Conservation (phyloP, 176 grass and related monocot genomes). For the Ensete glaucum region DNA sequence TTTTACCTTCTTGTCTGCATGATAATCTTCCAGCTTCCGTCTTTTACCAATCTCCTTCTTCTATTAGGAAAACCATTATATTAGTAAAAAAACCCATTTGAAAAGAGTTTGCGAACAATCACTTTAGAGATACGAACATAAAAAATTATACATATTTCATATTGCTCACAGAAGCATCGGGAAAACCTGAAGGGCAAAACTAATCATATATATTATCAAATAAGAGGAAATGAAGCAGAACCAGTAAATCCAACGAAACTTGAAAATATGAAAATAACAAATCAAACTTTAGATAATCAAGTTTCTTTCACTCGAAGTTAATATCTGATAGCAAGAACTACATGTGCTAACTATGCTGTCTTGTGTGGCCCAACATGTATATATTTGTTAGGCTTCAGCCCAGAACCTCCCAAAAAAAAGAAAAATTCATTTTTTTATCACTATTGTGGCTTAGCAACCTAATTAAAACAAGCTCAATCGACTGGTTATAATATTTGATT, state of each 20-base stretch:
- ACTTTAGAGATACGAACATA: no score
- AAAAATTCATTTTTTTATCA: no score
- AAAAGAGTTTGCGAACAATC: neutral
- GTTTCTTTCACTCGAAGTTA: neutral
- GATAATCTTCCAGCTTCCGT: conserved; percentile 66
- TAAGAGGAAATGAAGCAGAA: neutral
- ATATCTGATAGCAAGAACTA: no score
- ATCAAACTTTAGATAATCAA: neutral
- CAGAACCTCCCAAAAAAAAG: no score
- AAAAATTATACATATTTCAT: neutral
- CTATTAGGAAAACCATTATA: conserved; percentile 19
- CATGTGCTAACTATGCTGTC: no score
- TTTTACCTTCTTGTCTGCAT: conserved; percentile 60
- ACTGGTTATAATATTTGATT: neutral
- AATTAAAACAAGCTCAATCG: no score
- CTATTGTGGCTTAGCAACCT: no score
- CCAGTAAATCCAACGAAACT: neutral
- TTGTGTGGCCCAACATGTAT: no score
- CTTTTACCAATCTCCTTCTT: conserved; percentile 66
- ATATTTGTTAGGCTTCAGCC: no score
- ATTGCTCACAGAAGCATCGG: neutral
- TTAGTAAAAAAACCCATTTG: neutral
- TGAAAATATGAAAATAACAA: neutral
- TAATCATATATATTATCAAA: neutral
- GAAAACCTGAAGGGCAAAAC: neutral